Evolutionary conservation across 257 asterid species (phyloP).

Genomic region (Coffea canephora): DNA sequence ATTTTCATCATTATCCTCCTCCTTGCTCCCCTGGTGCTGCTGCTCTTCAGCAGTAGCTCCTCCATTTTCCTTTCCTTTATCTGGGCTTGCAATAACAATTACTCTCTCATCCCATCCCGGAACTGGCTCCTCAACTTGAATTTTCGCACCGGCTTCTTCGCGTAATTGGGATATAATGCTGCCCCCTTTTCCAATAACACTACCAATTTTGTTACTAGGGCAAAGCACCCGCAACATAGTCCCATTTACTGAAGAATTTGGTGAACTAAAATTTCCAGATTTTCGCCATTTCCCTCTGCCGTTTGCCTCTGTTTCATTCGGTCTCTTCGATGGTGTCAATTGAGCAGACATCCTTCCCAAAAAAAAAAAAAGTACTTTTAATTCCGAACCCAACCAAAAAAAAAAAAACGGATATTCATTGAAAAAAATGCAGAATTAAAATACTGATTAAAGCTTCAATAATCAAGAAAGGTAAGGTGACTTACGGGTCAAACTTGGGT

Average conservation of each 20-base stretch:
- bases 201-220: slow-evolving; percentile 58
- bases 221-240: slow-evolving; percentile 55
- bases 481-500: background rate
- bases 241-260: slow-evolving; percentile 35
- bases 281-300: slow-evolving; percentile 74
- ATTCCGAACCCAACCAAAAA: background rate
- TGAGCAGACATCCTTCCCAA: slow-evolving; percentile 14
- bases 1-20: slow-evolving; percentile 28
- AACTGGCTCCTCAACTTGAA: slow-evolving; percentile 65
- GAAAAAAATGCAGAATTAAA: background rate
- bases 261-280: slow-evolving; percentile 42
- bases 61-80: slow-evolving; percentile 37
- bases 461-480: background rate
- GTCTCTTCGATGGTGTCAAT: slow-evolving; percentile 79
- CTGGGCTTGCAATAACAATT: slow-evolving; percentile 45
- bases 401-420: no score
- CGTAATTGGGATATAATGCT: slow-evolving; percentile 56
- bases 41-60: slow-evolving; percentile 23
- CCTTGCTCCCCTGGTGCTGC: slow-evolving; percentile 15
- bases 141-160: slow-evolving; percentile 64
- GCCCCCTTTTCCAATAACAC: slow-evolving; percentile 62
- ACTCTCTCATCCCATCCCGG: slow-evolving; percentile 85
- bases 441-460: background rate
- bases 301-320: slow-evolving; percentile 50
- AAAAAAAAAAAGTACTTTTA: background rate